Evolutionary conservation across 441 rosid species (phyloP).

Genomic region (Arabidopsis hybrid): DNA sequence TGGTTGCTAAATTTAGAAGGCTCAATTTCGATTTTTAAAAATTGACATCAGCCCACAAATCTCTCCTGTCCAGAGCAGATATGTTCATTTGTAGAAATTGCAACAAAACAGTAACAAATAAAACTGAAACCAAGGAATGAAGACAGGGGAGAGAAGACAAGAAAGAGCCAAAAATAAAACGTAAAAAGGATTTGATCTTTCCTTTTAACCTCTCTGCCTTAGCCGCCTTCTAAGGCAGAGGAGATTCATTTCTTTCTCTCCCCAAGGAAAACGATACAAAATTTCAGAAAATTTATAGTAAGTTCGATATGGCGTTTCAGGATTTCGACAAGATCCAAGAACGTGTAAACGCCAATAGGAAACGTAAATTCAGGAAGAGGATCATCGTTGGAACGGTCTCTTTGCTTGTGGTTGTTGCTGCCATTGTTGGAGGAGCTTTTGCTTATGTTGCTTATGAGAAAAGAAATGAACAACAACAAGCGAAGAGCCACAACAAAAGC

Average conservation of each 20-base stretch:
- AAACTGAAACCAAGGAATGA: constrained; percentile 32
- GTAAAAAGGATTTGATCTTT: not conserved
- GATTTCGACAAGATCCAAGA: constrained; percentile 81
- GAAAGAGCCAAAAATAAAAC: constrained; percentile 29
- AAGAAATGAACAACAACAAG: not conserved
- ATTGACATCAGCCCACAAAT: constrained; percentile 53
- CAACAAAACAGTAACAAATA: constrained; percentile 33
- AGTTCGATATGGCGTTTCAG: constrained; percentile 66
- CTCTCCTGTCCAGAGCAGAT: constrained; percentile 65
- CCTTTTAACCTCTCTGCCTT: constrained; percentile 77
- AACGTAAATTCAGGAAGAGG: constrained; percentile 57
- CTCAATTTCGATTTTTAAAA: not conserved
- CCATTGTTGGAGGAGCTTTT: constrained; percentile 52
- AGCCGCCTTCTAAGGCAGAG: constrained; percentile 65
- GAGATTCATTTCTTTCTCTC: constrained; percentile 51
- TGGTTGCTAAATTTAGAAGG: constrained; percentile 20
- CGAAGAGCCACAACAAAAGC: not conserved
- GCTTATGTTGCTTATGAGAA: constrained; percentile 43
- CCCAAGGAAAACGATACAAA: constrained; percentile 31
- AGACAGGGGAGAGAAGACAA: constrained; percentile 12
- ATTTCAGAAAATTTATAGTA: not conserved
- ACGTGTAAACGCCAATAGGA: constrained; percentile 63
- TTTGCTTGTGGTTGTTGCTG: constrained; percentile 44
- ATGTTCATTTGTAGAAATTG: constrained; percentile 26
- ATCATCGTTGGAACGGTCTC: constrained; percentile 50